These are phyloP conservation scores for Lactarius psammicola DNA, from an alignment of 768 basidiomycete genomes.

Conservation along the genomic window DNA sequence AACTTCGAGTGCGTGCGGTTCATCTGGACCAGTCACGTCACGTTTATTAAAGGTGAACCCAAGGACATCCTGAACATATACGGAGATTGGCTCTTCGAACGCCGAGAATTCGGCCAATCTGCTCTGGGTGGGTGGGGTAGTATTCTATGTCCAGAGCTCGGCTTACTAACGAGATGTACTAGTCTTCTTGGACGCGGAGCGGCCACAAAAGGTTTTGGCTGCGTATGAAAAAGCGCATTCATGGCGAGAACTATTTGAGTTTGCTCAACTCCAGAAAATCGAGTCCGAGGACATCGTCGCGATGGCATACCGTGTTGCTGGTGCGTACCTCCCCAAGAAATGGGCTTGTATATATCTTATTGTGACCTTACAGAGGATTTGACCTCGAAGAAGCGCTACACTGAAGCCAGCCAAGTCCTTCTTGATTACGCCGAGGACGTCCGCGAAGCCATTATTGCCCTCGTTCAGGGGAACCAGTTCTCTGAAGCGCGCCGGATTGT, in stretches of 20 bases:
- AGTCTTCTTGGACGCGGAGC: conserved; percentile 74
- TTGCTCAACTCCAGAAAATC: conserved; percentile 56
- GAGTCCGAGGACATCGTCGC: conserved; percentile 55
- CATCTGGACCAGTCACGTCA: background rate
- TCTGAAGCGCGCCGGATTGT: conserved; percentile 90
- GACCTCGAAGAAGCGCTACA: conserved; percentile 69
- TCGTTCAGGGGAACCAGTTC: conserved; percentile 79
- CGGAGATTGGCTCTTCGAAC: conserved; percentile 85
- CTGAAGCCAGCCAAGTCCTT: conserved; percentile 79
- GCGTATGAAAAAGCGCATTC: conserved; percentile 84
- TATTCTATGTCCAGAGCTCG: too few relatives aligned
- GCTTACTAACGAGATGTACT: conserved; percentile 14
- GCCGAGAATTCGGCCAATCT: conserved; percentile 79
- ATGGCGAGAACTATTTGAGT: conserved; percentile 90
- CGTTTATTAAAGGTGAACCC: background rate
- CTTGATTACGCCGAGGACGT: conserved; percentile 82
- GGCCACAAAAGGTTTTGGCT: conserved; percentile 72
- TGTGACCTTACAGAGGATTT: conserved; percentile 63
- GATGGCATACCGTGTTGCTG: conserved; percentile 76
- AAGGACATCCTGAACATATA: conserved; percentile 72
- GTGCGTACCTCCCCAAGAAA: conserved; percentile 43
- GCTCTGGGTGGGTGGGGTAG: conserved; percentile 59
- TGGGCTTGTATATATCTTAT: conserved; percentile 1
- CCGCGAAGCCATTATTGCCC: conserved; percentile 68
- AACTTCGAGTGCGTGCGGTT: conserved; percentile 51